Evolutionary conservation across 1,284 basidiomycete genomes (phyloP).

Genomic region (Ganoderma boninense): DNA sequence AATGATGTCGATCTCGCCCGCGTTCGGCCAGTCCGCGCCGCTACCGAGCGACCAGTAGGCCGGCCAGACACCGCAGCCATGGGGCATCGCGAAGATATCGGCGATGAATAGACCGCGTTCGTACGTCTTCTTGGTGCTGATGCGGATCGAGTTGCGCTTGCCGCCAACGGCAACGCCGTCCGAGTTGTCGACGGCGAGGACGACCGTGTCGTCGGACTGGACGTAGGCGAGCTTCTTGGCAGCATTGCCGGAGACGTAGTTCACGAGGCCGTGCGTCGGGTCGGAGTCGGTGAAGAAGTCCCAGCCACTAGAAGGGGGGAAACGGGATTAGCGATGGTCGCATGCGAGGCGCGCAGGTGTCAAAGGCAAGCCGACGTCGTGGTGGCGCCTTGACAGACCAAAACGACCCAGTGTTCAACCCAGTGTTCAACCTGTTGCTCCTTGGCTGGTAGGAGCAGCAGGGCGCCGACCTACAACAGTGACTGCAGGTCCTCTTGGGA

Average conservation of each 20-base stretch:
- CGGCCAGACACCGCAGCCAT: slow-evolving; percentile 85
- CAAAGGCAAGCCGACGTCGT: neutral
- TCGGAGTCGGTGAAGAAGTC: slow-evolving; percentile 67
- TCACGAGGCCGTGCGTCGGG: slow-evolving; percentile 56
- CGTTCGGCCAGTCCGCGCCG: slow-evolving; percentile 71
- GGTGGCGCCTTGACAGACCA: neutral
- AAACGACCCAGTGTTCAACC: too few relatives aligned
- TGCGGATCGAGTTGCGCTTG: slow-evolving; percentile 78
- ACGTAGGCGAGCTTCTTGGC: slow-evolving; percentile 67
- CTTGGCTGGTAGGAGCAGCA: neutral
- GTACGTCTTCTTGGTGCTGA: slow-evolving; percentile 72
- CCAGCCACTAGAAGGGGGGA: slow-evolving; percentile 57
- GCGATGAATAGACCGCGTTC: slow-evolving; percentile 79
- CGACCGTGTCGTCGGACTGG: slow-evolving; percentile 57
- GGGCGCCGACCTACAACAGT: neutral
- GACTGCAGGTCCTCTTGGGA: neutral
- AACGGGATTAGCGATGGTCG: slow-evolving; percentile 3
- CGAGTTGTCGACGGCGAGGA: slow-evolving; percentile 71
- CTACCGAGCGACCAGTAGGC: slow-evolving; percentile 71
- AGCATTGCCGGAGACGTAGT: slow-evolving; percentile 40
- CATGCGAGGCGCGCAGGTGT: neutral
- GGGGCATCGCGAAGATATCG: slow-evolving; percentile 81
- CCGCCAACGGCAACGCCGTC: slow-evolving; percentile 58
- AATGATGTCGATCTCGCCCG: slow-evolving; percentile 53
- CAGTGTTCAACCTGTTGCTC: neutral